Conservation (phyloP, 176 grass and related monocot genomes). For the Hyparrhenia diplandra region DNA sequence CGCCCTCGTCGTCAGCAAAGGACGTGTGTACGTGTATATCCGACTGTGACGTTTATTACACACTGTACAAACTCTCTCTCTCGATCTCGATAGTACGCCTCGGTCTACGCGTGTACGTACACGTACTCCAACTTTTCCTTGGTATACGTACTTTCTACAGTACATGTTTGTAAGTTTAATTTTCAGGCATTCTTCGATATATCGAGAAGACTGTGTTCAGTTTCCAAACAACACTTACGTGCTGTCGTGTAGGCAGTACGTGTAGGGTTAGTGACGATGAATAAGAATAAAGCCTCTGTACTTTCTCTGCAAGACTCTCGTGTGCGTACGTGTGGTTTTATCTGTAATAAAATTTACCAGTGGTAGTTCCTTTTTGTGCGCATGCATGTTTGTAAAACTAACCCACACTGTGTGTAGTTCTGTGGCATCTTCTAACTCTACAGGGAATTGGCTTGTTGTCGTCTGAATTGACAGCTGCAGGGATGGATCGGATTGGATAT, state of each 20-base stretch:
- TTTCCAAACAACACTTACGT: neutral
- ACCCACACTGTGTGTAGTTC: neutral
- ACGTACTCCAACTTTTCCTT: neutral
- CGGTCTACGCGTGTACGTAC: neutral
- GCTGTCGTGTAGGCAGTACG: neutral
- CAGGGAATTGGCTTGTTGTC: neutral
- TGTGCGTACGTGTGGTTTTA: neutral
- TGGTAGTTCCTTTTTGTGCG: neutral
- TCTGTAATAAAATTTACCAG: neutral
- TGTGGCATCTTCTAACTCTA: conserved; percentile 24
- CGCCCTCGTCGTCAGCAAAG: neutral
- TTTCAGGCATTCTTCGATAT: too few relatives aligned
- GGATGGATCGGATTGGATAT: neutral
- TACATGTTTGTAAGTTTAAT: too few relatives aligned
- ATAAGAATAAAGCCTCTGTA: neutral
- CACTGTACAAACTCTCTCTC: neutral
- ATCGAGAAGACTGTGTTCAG: neutral
- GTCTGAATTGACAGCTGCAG: conserved; percentile 29
- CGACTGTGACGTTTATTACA: neutral
- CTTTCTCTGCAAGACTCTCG: neutral
- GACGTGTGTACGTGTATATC: neutral
- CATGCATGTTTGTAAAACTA: neutral
- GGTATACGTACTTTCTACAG: neutral
- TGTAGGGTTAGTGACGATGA: neutral
- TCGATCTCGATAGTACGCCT: neutral